Conservation (phyloP, 805 yeast species). For the Cyberlindnera maritima region DNA sequence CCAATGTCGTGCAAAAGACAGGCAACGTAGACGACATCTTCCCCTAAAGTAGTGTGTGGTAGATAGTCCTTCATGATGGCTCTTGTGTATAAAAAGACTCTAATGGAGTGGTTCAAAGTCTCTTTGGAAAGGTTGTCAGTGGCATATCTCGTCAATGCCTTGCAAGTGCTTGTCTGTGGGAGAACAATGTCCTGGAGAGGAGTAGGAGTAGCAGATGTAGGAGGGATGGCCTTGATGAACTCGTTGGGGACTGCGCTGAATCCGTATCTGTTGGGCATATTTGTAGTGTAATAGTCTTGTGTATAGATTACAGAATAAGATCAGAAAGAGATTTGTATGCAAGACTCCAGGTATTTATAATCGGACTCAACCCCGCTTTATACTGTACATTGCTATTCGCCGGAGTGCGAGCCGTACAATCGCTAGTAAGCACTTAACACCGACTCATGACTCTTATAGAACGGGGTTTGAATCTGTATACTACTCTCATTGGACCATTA, state of each 20-base stretch:
- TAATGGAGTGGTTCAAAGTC: not conserved
- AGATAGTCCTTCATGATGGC: not conserved
- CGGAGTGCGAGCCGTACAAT: too few species aligned
- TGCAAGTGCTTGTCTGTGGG: not conserved
- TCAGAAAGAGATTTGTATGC: too few species aligned
- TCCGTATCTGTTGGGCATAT: not conserved
- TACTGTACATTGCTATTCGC: too few species aligned
- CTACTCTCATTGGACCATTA: too few species aligned
- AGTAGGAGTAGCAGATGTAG: not conserved
- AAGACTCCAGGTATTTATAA: too few species aligned
- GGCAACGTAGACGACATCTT: not conserved
- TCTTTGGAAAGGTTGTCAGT: not conserved
- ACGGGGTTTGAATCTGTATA: too few species aligned
- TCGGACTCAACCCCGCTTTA: too few species aligned
- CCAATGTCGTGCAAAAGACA: not conserved
- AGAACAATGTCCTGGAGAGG: not conserved
- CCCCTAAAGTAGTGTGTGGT: not conserved
- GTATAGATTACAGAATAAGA: too few species aligned
- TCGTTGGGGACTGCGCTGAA: not conserved
- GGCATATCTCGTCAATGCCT: not conserved
- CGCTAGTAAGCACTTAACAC: too few species aligned
- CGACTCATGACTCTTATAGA: too few species aligned
- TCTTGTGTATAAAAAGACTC: not conserved
- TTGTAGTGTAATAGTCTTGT: not conserved
- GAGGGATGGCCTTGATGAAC: not conserved